Conservation (phyloP, 306 rosid genomes). For the peach (Prunus persica) region Prunus_persica_NCBIv2 NC_034010.1:11550001-11550500, state of each 20-base stretch:
- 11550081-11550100: constrained; percentile 57
- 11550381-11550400: constrained; percentile 60
- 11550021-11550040: background rate
- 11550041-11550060: background rate
- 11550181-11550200: background rate
- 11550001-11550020: background rate
- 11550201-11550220: constrained; percentile 12
- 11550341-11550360: background rate
- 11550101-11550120: constrained; percentile 58
- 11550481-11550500: constrained; percentile 36
- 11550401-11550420: constrained; percentile 70
- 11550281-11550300: background rate
- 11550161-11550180: constrained; percentile 25
- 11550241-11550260: background rate
- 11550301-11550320: background rate
- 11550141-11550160: constrained; percentile 80
- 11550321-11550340: background rate
- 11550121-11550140: constrained; percentile 62
- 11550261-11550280: background rate
- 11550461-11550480: constrained; percentile 44
- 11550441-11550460: constrained; percentile 55
- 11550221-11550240: background rate
- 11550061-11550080: constrained; percentile 41
- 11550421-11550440: constrained; percentile 75
- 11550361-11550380: background rate